Evolutionary conservation across 2,329 filamentous ascomycete genomes (phyloP).

Genomic region (Cladosporium sphaerospermum): DNA sequence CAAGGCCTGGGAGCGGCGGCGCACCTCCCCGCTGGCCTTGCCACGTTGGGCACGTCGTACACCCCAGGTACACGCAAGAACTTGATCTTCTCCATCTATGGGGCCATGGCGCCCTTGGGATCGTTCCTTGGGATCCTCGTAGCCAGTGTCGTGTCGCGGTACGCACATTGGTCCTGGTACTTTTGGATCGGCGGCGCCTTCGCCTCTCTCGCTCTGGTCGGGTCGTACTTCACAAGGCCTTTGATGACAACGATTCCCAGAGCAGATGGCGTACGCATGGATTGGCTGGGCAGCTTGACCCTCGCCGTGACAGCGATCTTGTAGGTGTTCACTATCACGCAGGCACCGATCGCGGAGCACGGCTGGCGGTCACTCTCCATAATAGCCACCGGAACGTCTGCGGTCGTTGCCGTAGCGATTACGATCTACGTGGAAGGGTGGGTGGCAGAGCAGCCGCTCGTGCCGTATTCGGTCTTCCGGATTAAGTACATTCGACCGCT

Average conservation of each 20-base stretch:
- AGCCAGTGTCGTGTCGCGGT: slow-evolving; percentile 52
- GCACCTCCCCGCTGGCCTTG: slow-evolving; percentile 28
- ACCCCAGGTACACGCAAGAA: slow-evolving; percentile 32
- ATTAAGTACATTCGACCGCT: slow-evolving; percentile 63
- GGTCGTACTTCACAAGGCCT: slow-evolving; percentile 45
- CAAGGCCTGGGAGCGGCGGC: slow-evolving; percentile 33
- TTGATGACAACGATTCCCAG: slow-evolving; percentile 40
- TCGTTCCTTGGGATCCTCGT: slow-evolving; percentile 60
- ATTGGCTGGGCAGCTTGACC: slow-evolving; percentile 58
- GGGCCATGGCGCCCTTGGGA: slow-evolving; percentile 48
- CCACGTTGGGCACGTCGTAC: slow-evolving; percentile 29
- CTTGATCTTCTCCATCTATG: slow-evolving; percentile 35
- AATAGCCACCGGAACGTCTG: slow-evolving; percentile 58
- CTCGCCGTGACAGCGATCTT: slow-evolving; percentile 61
- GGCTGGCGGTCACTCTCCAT: slow-evolving; percentile 70
- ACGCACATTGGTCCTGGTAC: slow-evolving; percentile 58
- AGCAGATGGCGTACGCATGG: slow-evolving; percentile 51
- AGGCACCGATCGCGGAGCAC: slow-evolving; percentile 60
- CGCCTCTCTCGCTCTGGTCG: slow-evolving; percentile 37
- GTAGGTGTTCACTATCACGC: slow-evolving; percentile 68
- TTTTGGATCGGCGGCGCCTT: slow-evolving; percentile 60
- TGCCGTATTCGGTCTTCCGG: slow-evolving; percentile 64
- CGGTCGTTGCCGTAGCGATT: slow-evolving; percentile 51
- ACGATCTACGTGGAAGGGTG: slow-evolving; percentile 57
- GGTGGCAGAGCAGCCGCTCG: slow-evolving; percentile 60